phyloP scores from a whole-genome alignment of 306 rosid species.

The Rosa persica region DNA sequence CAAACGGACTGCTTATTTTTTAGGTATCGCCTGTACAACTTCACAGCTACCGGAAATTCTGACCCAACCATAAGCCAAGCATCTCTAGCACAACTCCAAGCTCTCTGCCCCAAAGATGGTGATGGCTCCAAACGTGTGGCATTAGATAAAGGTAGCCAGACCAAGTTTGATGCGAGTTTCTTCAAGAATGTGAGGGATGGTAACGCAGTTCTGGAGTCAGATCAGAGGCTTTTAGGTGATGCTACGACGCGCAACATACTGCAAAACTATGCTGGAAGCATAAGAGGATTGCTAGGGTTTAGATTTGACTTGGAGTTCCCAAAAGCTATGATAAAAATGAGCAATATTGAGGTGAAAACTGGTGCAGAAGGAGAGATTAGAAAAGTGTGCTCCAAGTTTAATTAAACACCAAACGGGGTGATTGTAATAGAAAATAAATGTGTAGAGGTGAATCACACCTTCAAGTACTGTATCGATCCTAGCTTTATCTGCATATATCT shows the following conservation, averaged over 20 bases:
- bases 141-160: constrained; percentile 52
- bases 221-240: constrained; percentile 69
- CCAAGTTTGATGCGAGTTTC: constrained; percentile 53
- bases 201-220: constrained; percentile 67
- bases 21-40: constrained; percentile 61
- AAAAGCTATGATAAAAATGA: constrained; percentile 73
- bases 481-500: not conserved
- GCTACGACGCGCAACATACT: constrained; percentile 38
- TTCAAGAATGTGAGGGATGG: constrained; percentile 68
- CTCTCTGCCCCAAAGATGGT: constrained; percentile 50
- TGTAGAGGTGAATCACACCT: not conserved
- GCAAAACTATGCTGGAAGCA: constrained; percentile 56
- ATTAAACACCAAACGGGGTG: constrained; percentile 23
- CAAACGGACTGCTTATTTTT: constrained; percentile 60
- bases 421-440: not conserved
- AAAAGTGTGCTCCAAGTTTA: constrained; percentile 57
- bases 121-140: constrained; percentile 55
- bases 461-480: not conserved
- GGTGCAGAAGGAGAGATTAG: constrained; percentile 71
- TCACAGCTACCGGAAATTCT: constrained; percentile 55
- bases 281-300: constrained; percentile 57
- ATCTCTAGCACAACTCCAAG: constrained; percentile 45
- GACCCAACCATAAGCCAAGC: constrained; percentile 61
- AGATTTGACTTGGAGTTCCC: constrained; percentile 63
- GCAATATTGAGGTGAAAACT: constrained; percentile 64